These are phyloP conservation scores for Coprinellus micaceus DNA, from an alignment of 768 basidiomycete genomes.

Conservation along the genomic window DNA sequence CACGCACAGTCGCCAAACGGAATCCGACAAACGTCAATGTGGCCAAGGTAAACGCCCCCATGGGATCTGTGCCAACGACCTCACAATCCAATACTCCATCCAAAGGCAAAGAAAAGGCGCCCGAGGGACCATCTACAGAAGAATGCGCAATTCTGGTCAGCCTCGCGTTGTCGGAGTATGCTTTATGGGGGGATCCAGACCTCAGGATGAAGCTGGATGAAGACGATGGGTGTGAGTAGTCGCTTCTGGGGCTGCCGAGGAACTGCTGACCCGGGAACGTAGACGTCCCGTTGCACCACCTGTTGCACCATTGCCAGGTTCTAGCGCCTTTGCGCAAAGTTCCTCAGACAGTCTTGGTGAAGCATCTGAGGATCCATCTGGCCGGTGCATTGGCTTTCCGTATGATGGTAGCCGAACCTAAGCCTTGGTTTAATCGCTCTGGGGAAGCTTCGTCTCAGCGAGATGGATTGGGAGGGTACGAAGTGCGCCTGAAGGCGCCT, in stretches of 20 bases:
- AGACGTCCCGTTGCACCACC: conserved; percentile 61
- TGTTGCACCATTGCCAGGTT: conserved; percentile 40
- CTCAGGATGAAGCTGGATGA: conserved; percentile 41
- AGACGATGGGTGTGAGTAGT: conserved; percentile 40
- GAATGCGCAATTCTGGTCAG: conserved; percentile 49
- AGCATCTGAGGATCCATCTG: conserved; percentile 53
- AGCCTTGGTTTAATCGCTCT: conserved; percentile 26
- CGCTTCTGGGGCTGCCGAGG: not conserved
- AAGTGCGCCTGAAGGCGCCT: conserved; percentile 53
- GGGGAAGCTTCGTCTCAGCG: conserved; percentile 23
- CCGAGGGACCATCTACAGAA: conserved; percentile 15
- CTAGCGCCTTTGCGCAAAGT: conserved; percentile 25
- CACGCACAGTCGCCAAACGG: conserved; percentile 21
- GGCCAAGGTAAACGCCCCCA: not conserved
- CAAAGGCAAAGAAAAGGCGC: conserved; percentile 9
- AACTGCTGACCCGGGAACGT: conserved; percentile 11
- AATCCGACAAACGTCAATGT: conserved; percentile 10
- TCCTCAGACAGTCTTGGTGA: conserved; percentile 49
- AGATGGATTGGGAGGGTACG: conserved; percentile 48
- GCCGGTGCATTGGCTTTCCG: conserved; percentile 52
- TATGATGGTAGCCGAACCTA: conserved; percentile 49
- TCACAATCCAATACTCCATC: not conserved
- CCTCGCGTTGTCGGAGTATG: conserved; percentile 69
- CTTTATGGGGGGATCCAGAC: conserved; percentile 60
- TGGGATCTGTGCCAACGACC: conserved; percentile 1